A percentile compares a stretch with the other conserved stretches of the same genome.
Conservation (phyloP, 441 rosid genomes). For the Viola pubescens region DNA sequence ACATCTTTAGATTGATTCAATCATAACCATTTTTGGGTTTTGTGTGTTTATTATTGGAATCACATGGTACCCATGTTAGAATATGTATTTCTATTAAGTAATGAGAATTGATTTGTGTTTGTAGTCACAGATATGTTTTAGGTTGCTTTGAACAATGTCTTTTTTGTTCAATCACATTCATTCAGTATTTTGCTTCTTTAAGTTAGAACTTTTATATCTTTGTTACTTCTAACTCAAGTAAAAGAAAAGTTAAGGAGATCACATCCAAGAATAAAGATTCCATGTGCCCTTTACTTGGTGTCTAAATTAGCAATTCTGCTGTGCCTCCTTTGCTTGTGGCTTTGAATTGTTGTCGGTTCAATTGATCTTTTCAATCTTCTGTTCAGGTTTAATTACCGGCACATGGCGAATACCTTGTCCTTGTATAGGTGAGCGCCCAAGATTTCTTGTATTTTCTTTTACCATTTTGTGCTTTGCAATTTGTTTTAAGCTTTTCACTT, state of each 20-base stretch:
- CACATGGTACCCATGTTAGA: background rate
- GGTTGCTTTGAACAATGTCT: too few relatives aligned
- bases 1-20: background rate
- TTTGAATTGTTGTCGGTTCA: constrained; percentile 13
- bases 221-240: too few relatives aligned
- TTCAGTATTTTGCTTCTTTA: too few relatives aligned
- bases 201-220: too few relatives aligned
- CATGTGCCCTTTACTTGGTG: too few relatives aligned
- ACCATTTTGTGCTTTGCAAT: background rate
- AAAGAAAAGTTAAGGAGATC: too few relatives aligned
- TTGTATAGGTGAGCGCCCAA: constrained; percentile 56
- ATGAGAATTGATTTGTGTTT: background rate
- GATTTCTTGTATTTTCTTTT: constrained; percentile 6
- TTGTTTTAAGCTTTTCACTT: constrained; percentile 7
- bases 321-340: background rate
- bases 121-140: background rate
- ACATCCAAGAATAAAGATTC: too few relatives aligned
- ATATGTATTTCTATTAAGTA: background rate
- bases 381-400: constrained; percentile 92
- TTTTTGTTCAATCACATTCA: too few relatives aligned
- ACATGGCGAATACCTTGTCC: constrained; percentile 95
- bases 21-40: background rate
- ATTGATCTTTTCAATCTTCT: constrained; percentile 13
- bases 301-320: background rate
- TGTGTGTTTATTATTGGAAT: background rate